These are phyloP conservation scores for Venturia asperata DNA, from an alignment of 2,329 filamentous ascomycete genomes.

Conservation along the genomic window DNA sequence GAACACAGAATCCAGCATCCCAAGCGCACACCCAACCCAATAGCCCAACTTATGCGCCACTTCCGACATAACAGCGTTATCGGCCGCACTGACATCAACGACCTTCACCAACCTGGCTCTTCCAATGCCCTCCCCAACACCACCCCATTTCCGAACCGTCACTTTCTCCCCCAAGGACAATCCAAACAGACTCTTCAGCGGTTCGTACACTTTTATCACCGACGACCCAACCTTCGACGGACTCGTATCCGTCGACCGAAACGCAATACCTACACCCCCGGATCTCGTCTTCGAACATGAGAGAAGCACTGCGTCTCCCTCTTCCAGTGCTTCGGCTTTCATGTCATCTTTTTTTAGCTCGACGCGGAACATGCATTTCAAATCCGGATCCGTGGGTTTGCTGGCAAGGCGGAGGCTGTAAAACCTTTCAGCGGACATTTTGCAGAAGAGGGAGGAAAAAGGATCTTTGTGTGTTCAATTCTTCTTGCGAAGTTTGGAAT, in stretches of 20 bases:
- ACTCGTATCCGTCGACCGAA: constrained; percentile 47
- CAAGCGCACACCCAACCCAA: constrained; percentile 14
- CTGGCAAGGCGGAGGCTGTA: not conserved
- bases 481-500: too few relatives aligned
- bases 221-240: constrained; percentile 54
- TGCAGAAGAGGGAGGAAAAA: not conserved
- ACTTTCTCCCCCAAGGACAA: constrained; percentile 67
- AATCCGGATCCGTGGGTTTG: not conserved
- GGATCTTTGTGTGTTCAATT: too few relatives aligned
- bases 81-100: constrained; percentile 48
- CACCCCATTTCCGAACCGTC: constrained; percentile 44
- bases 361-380: constrained; percentile 16
- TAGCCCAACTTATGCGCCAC: constrained; percentile 17
- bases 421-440: not conserved
- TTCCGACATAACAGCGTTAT: constrained; percentile 31
- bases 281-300: not conserved
- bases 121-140: constrained; percentile 31
- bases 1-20: constrained; percentile 29
- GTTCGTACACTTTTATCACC: constrained; percentile 65
- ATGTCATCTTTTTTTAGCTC: constrained; percentile 16
- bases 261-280: constrained; percentile 53
- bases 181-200: constrained; percentile 63
- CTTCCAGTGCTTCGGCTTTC: not conserved
- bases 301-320: constrained; percentile 4
- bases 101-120: constrained; percentile 52